Evolutionary conservation across 1,284 basidiomycete genomes (phyloP), one percentile per base, ranked within the genome.

Genomic region (Ustilago curta): DNA sequence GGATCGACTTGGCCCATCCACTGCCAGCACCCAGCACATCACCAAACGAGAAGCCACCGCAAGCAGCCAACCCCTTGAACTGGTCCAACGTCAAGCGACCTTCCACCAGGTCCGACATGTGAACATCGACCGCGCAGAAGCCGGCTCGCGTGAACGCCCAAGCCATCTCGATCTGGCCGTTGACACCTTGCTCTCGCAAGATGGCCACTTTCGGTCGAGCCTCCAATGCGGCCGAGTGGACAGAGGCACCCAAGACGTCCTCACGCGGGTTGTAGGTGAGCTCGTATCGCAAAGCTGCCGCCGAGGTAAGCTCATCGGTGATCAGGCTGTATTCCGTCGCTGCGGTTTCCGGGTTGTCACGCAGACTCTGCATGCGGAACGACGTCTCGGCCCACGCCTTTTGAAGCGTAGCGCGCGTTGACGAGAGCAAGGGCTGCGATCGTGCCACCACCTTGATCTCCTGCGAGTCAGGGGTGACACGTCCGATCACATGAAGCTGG

Each of bases 11-110:
- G 7, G 96, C 95, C 97, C 97, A 99, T 37, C 97, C 97, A 83
- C 92, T 95, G 16, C 96, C 97, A 6, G 97, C 96, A 39, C 97
- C 96, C 11, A 99, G 89, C 14, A 99, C 96, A 85, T 99, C 96
- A 57, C 96, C 97, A 83, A 97, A 99, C 12, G 95, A 97, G 88
- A 99, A 99, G 7, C 96, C 96, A 64, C 96, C 96, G 82, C 95
- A 98, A 0, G 96, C 96, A 2, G 93, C 96, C 58, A 99, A 85
- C 61, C 97, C 97, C 39, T 90, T 89, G 88, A 98, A 98, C 50
- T 86, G 85, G 7, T 85, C 70, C 21, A 99, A 88, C 44, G 88
- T 88, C 50, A 91, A 86, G 14, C 84, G 83, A 50, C 93, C 93
- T 37, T 88, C 88, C 78, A 99, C 90, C 83, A 99, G 90, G 85